Evolutionary conservation across 108 stramenopile genomes (phyloP).

Genomic region (Pseudonitzschia multistriata): DNA sequence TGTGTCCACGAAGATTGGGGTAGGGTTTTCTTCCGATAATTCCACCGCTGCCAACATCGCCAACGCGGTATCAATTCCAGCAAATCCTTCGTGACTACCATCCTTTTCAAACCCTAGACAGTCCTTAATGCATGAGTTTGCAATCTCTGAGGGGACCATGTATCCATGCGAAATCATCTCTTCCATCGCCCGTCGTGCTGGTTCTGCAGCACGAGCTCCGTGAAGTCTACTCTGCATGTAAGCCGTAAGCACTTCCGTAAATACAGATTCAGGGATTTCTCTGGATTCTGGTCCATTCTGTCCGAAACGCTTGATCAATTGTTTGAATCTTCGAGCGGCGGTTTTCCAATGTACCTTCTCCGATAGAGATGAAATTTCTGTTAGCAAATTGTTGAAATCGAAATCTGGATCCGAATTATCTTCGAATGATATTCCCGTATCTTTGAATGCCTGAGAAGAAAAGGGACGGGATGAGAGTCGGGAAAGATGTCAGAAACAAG

Average conservation of each 20-base stretch:
- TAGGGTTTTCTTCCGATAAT: slow-evolving; percentile 23
- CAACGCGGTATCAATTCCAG: slow-evolving; percentile 81
- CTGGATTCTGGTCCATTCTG: slow-evolving; percentile 37
- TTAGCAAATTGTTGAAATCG: slow-evolving; percentile 66
- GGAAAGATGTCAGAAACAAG: neutral
- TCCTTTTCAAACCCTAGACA: slow-evolving; percentile 62
- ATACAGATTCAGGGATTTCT: slow-evolving; percentile 59
- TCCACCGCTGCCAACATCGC: slow-evolving; percentile 80
- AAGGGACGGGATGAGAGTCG: neutral
- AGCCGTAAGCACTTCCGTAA: slow-evolving; percentile 57
- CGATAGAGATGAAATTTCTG: slow-evolving; percentile 49
- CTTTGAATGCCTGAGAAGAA: slow-evolving; percentile 17
- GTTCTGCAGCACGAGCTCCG: slow-evolving; percentile 84
- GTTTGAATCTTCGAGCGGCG: slow-evolving; percentile 75
- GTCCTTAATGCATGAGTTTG: slow-evolving; percentile 64
- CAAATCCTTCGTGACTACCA: slow-evolving; percentile 78
- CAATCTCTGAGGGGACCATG: slow-evolving; percentile 56
- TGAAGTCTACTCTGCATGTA: slow-evolving; percentile 74
- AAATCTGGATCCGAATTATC: slow-evolving; percentile 76
- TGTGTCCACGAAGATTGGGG: slow-evolving; percentile 52
- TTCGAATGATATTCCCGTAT: slow-evolving; percentile 39
- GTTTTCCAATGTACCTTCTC: slow-evolving; percentile 82
- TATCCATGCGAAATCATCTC: slow-evolving; percentile 68
- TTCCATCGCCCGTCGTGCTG: slow-evolving; percentile 81
- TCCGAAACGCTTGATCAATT: slow-evolving; percentile 37